Evolutionary conservation across 2,329 filamentous ascomycete genomes (phyloP).

Genomic region (Aspergillus brasiliensis): DNA sequence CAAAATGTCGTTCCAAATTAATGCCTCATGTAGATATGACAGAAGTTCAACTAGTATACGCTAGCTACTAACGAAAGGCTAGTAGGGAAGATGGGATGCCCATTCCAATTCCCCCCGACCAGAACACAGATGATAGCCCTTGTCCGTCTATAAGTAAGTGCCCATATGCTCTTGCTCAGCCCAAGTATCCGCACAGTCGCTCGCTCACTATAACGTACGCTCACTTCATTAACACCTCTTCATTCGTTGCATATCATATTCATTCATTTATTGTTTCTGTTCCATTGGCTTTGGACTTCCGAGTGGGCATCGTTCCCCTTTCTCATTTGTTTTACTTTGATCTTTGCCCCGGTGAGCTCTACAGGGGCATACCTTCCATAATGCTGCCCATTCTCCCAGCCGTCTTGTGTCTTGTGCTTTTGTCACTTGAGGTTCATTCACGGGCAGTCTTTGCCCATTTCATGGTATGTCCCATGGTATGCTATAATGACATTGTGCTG

Average conservation of each 20-base stretch:
- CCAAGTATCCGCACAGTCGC: background rate
- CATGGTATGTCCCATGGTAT: background rate
- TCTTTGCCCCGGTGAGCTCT: background rate
- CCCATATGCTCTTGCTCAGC: background rate
- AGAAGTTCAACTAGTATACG: background rate
- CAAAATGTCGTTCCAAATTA: background rate
- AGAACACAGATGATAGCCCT: background rate
- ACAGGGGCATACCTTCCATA: background rate
- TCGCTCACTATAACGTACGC: background rate
- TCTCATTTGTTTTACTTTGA: background rate
- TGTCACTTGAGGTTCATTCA: background rate
- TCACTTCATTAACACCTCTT: background rate
- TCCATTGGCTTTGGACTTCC: background rate
- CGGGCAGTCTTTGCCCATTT: slow-evolving; percentile 3
- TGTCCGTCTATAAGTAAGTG: background rate
- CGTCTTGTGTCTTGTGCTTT: background rate
- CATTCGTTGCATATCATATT: background rate
- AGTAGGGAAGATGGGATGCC: background rate
- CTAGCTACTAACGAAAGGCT: background rate
- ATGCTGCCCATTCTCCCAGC: background rate
- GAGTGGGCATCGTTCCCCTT: too few relatives aligned
- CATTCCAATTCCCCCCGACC: background rate
- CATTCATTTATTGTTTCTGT: background rate
- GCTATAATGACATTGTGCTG: background rate
- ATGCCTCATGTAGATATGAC: background rate